Evolutionary conservation across 176 grass and related monocot genomes (phyloP).

Genomic region (Elaeis guineensis): DNA sequence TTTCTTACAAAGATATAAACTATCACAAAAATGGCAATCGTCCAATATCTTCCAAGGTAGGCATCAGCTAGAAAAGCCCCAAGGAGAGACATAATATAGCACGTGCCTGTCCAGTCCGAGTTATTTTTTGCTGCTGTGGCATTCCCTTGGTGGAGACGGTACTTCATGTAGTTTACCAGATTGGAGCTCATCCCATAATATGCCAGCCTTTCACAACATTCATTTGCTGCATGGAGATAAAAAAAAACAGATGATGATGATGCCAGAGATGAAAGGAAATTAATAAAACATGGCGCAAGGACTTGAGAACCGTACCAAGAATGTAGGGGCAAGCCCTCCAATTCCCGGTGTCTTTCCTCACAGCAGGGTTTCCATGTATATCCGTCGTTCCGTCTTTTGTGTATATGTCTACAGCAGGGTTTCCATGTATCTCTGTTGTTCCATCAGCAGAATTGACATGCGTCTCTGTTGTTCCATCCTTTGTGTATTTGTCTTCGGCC

Average conservation of each 20-base stretch:
- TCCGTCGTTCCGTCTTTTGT: slow-evolving; percentile 3
- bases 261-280: no score
- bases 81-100: slow-evolving; percentile 5
- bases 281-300: no score
- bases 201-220: slow-evolving; percentile 15
- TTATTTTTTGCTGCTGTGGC: neutral
- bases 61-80: slow-evolving; percentile 11
- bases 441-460: neutral
- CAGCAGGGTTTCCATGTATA: neutral
- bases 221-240: neutral
- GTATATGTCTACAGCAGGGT: neutral
- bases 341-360: slow-evolving; percentile 3
- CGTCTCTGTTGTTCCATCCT: neutral
- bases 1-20: slow-evolving; percentile 7
- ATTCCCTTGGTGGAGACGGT: slow-evolving; percentile 6
- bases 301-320: no score
- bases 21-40: slow-evolving; percentile 1
- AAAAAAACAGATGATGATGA: no score
- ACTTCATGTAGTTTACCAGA: slow-evolving; percentile 12
- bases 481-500: no score
- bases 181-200: slow-evolving; percentile 15
- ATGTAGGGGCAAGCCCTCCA: no score
- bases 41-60: slow-evolving; percentile 12
- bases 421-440: neutral
- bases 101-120: slow-evolving; percentile 4